Percentiles rank a stretch among this genome's conserved stretches.
phyloP scores from a whole-genome alignment of 345 rosid species.

The Salix suchowensis region DNA sequence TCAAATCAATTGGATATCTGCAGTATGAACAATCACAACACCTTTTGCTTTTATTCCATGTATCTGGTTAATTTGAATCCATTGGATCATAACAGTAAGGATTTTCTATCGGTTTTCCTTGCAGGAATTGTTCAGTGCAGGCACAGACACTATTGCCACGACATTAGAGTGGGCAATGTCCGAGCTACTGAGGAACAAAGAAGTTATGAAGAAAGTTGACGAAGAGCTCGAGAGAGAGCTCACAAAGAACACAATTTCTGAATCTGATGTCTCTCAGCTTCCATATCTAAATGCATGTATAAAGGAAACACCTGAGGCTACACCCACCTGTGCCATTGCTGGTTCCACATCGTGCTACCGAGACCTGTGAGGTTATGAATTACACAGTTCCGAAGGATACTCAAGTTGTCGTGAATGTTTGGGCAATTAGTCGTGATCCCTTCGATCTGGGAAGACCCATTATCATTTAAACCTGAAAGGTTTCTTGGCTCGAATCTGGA shows the following conservation, averaged over 20 bases:
- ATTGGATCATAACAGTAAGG: no score
- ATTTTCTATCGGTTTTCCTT: not conserved
- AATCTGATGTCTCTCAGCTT: no score
- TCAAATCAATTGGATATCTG: no score
- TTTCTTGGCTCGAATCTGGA: constrained; percentile 3
- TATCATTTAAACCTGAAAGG: constrained; percentile 16
- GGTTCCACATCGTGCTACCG: constrained; percentile 4
- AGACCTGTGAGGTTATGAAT: constrained; percentile 17
- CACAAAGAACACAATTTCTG: no score
- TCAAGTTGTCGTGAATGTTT: constrained; percentile 11
- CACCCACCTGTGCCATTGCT: constrained; percentile 15
- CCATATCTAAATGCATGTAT: not conserved
- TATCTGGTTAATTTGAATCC: no score
- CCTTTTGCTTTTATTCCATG: no score
- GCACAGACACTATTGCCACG: not conserved
- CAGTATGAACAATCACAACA: no score
- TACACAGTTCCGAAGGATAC: constrained; percentile 12
- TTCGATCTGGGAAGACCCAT: constrained; percentile 6
- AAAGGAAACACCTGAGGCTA: constrained; percentile 18
- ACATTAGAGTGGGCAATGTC: not conserved
- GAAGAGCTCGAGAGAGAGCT: no score
- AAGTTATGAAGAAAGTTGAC: no score
- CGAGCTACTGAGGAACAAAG: no score
- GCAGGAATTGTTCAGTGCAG: not conserved
- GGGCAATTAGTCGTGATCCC: constrained; percentile 21